phyloP scores from a whole-genome alignment of 805 yeast species.

The Wickerhamiella galacta region DNA sequence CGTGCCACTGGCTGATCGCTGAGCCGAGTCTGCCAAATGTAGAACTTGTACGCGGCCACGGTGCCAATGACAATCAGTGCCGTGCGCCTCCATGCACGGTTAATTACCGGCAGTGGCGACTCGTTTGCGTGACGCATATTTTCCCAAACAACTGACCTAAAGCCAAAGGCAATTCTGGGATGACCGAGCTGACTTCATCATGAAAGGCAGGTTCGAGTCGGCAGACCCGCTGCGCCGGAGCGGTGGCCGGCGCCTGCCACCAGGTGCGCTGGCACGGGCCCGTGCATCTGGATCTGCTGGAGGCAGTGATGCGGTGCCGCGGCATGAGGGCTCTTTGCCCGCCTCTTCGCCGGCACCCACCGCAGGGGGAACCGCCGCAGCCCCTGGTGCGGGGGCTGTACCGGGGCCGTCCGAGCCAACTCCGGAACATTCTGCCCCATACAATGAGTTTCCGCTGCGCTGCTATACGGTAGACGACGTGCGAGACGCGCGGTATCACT shows the following conservation, averaged over 20 bases:
- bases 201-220: slow-evolving; percentile 5
- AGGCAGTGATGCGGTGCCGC: too few species aligned
- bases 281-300: too few species aligned
- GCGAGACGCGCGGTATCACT: slow-evolving; percentile 58
- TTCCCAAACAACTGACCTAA: too few species aligned
- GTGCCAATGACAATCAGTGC: slow-evolving; percentile 14
- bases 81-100: slow-evolving; percentile 20
- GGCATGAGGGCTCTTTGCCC: slow-evolving; percentile 2
- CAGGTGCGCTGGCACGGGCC: slow-evolving; percentile 6
- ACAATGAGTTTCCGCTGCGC: slow-evolving; percentile 39
- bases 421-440: slow-evolving; percentile 4
- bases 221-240: slow-evolving; percentile 14
- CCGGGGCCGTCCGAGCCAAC: neutral
- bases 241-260: slow-evolving; percentile 9
- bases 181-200: too few species aligned
- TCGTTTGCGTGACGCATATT: slow-evolving; percentile 11
- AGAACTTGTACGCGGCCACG: slow-evolving; percentile 17
- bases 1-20: slow-evolving; percentile 6
- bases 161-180: neutral
- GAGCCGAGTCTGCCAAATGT: slow-evolving; percentile 10
- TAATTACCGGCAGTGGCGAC: slow-evolving; percentile 16
- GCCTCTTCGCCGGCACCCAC: neutral
- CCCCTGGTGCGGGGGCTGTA: slow-evolving; percentile 4
- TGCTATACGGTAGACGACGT: slow-evolving; percentile 60
- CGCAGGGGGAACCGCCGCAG: slow-evolving; percentile 1